Evolutionary conservation across 2,329 filamentous ascomycete genomes (phyloP), one percentile per base, ranked within the genome.

Genomic region (Colletotrichum spinosum): DNA sequence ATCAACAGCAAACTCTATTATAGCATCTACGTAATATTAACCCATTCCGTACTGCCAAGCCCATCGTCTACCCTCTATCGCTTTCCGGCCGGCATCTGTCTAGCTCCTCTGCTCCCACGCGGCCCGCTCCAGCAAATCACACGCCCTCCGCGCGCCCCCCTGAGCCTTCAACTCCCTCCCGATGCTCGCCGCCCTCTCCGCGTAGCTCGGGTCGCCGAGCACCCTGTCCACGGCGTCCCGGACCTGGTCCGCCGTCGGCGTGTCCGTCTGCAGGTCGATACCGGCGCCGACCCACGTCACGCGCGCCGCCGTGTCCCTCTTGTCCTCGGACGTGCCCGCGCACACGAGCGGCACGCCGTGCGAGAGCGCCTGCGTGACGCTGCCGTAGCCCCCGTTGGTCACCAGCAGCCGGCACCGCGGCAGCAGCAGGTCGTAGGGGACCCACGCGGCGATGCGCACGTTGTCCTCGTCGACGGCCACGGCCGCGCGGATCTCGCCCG

Each of bases 351-450:
- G 76, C 1, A 78, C 72, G 33, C 70, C 72, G n/a, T 77, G 74
- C 0, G 74, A 76, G 4, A 78, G 67, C 0, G 77, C 77, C 38
- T 78, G 77, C 0, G 75, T 78, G 54, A 79, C 71, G 41, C 76
- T 78, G 13, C 77, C 76, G 41, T 79, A 79, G 2, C 77, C 77
- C 6, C 76, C 77, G 15, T 79, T 78, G 4, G 77, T 78, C 48
- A 79, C 72, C 13, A 79, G 70, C 6, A 79, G 70, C 6, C 69
- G 67, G 3, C 78, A 71, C 15, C 72, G 73, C 0, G 76, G 76
- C 1, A 79, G 72, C 2, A 80, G 71, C 4, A 74, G 56, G 37
- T 76, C 70, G 51, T 79, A 79, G 3, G 78, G 78, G 15, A 79
- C 70, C 74, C 75, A 80, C 34, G 70, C 70, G 4, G 75, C 70